phyloP scores from a whole-genome alignment of 2,329 filamentous ascomycete genomes.

The Hypoxylon sp. region DNA sequence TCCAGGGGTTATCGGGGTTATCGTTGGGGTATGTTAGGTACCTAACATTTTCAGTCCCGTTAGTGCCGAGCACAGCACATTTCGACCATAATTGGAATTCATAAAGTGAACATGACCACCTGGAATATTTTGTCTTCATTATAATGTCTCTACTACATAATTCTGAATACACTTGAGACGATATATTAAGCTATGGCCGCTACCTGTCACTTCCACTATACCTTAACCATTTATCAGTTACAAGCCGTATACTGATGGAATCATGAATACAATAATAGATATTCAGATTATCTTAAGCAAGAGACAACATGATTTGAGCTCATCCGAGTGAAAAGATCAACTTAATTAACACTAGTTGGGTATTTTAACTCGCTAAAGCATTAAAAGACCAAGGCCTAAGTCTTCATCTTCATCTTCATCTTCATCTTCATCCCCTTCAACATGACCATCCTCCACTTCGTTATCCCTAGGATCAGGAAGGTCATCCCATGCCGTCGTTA shows the following conservation, averaged over 20 bases:
- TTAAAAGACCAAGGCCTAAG: conserved; percentile 33
- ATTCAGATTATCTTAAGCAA: background rate
- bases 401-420: conserved; percentile 34
- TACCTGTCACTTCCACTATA: too few relatives aligned
- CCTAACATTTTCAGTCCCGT: background rate
- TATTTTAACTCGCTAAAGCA: conserved; percentile 17
- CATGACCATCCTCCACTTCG: conserved; percentile 9
- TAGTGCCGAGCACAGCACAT: background rate
- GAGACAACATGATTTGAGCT: background rate
- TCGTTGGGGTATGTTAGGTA: conserved; percentile 1
- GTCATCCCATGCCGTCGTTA: conserved; percentile 23
- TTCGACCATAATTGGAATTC: background rate
- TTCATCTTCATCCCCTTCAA: conserved; percentile 25
- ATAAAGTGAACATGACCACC: background rate
- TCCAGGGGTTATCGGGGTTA: background rate
- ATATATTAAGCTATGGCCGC: background rate
- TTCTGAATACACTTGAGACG: background rate
- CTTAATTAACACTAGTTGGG: background rate
- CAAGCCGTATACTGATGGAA: background rate
- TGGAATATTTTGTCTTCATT: background rate
- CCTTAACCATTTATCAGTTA: too few relatives aligned
- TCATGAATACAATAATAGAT: background rate
- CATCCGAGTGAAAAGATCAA: background rate
- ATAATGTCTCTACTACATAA: background rate
- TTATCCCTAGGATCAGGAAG: conserved; percentile 25